Evolutionary conservation across 306 rosid genomes (phyloP), one percentile per base, ranked within the genome.

Genomic region (Castanea sativa): DNA sequence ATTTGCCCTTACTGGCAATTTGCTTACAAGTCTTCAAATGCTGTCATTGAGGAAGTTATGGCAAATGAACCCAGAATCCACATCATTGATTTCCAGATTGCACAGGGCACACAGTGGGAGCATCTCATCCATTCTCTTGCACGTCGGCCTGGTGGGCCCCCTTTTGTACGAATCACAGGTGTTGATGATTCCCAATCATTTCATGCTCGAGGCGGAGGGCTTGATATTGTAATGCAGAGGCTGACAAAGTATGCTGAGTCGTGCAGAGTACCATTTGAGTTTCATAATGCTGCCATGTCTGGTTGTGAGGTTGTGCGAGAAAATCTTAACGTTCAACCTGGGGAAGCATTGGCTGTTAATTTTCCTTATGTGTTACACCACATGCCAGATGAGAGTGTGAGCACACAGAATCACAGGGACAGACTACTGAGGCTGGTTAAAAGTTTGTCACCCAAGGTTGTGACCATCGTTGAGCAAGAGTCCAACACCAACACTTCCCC

Each of bases 311-410:
- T 96, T 71, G 81, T 83, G 12, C 69, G 29, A 19, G 81, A 84
- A 55, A 82, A 81, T 73, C 93, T 96, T 2, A 76, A 78, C 20
- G 23, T 90, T 83, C 84, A 3, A 75, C 89, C 83, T 0, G 96
- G 84, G 41, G 99, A 96, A 78, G 92, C 98, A 3, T 19, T 96
- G 51, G 96, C 87, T 0, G 98, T 93, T 74, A 95, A 87, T 64
- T 93, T 93, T 73, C 97, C 99, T 1, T 95, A 76, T 30, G 82
- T 83, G 72, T 79, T 95, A 79, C 99, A 95, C 84, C 99, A 95
- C 87, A 93, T 95, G 94, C 89, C 99, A 0, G 99, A 95, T n/a
- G 99, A 95, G 89, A 93, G 99, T 45, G 99, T 95, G 73, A 91
- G 96, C 95, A 89, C 84, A 8, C 84, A 88, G 61, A 95, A 95